phyloP scores from a whole-genome alignment of 441 rosid genomes.

The Euphorbia celastroides region DNA sequence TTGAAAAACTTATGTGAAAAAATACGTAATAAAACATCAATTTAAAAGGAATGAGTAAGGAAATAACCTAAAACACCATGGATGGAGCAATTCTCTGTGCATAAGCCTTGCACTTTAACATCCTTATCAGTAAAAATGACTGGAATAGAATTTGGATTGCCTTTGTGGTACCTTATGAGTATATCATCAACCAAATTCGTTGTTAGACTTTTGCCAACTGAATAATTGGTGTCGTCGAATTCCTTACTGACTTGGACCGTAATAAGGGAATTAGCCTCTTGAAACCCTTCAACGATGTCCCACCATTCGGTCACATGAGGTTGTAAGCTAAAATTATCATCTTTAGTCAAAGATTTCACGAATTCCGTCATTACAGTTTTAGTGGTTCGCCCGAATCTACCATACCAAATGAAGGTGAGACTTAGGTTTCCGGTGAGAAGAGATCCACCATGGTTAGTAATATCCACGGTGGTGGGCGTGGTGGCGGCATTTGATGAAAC shows the following conservation, averaged over 20 bases:
- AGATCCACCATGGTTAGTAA: constrained; percentile 37
- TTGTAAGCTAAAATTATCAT: constrained; percentile 21
- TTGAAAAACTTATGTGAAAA: too few relatives aligned
- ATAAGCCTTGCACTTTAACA: constrained; percentile 47
- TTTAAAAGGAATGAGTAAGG: not conserved
- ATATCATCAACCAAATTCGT: constrained; percentile 25
- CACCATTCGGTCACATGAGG: constrained; percentile 61
- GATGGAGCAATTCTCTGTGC: constrained; percentile 43
- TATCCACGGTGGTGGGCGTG: constrained; percentile 1
- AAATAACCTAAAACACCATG: constrained; percentile 29
- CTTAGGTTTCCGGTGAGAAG: constrained; percentile 36
- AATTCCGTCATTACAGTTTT: constrained; percentile 40
- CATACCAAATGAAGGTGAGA: constrained; percentile 59
- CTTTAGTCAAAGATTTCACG: constrained; percentile 41
- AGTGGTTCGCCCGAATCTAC: constrained; percentile 34
- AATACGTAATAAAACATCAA: too few relatives aligned
- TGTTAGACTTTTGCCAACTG: constrained; percentile 38
- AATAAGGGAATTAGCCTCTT: constrained; percentile 25
- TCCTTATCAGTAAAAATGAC: constrained; percentile 39
- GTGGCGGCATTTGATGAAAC: constrained; percentile 1
- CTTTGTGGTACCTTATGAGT: constrained; percentile 18
- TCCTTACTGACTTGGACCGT: constrained; percentile 32
- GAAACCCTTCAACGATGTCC: constrained; percentile 52
- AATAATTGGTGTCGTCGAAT: constrained; percentile 25
- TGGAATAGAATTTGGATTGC: constrained; percentile 23